phyloP scores from a whole-genome alignment of 164 flowering plant species.

The Annona cherimola region DNA sequence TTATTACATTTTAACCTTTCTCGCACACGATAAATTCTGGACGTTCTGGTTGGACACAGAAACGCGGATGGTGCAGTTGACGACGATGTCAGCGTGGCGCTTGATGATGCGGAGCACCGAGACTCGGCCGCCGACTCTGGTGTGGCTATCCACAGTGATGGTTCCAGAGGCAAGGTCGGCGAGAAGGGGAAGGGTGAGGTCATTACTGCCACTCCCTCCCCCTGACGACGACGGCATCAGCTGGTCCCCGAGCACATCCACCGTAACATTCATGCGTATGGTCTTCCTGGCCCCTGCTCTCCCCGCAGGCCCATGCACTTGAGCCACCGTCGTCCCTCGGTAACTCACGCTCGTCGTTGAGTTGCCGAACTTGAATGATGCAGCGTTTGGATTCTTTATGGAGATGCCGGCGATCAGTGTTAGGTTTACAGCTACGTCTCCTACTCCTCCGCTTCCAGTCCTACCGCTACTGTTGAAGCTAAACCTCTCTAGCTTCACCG shows the following conservation, averaged over 20 bases:
- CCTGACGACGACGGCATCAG: no score
- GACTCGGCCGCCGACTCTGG: conserved; percentile 49
- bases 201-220: no score
- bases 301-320: conserved; percentile 31
- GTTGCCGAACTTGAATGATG: conserved; percentile 31
- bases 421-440: conserved; percentile 8
- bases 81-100: conserved; percentile 38
- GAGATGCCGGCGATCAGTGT: conserved; percentile 24
- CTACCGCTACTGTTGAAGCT: background rate
- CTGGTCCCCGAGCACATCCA: conserved; percentile 32
- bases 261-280: conserved; percentile 32
- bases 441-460: background rate
- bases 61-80: conserved; percentile 51
- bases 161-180: conserved; percentile 30
- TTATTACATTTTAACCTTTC: conserved; percentile 23
- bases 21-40: conserved; percentile 42
- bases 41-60: conserved; percentile 32
- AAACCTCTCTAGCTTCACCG: background rate
- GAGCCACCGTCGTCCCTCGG: conserved; percentile 29
- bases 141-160: conserved; percentile 36
- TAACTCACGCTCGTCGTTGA: conserved; percentile 27
- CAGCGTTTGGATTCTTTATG: conserved; percentile 42
- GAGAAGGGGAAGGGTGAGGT: conserved; percentile 6
- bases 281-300: conserved; percentile 34
- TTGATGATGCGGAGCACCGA: conserved; percentile 33